Evolutionary conservation across 2,329 filamentous ascomycete species (phyloP).

Genomic region (Fusarium duplospermum): DNA sequence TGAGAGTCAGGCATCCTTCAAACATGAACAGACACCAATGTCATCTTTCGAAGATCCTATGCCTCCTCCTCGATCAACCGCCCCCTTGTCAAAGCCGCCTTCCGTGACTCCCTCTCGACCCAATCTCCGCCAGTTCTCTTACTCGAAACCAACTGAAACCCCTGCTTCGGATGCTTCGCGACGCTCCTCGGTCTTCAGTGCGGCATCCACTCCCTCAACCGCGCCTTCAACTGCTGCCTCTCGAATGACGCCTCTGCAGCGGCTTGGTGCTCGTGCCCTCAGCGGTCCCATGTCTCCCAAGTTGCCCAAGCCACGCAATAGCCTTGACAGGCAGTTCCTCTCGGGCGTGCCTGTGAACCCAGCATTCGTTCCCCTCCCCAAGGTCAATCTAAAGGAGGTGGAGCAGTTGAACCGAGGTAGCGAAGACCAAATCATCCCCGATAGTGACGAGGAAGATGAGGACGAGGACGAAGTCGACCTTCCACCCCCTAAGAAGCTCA

Average conservation of each 20-base stretch:
- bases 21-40: slow-evolving; percentile 35
- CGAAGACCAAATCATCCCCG: slow-evolving; percentile 67
- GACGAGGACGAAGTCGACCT: slow-evolving; percentile 47
- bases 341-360: slow-evolving; percentile 61
- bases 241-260: slow-evolving; percentile 64
- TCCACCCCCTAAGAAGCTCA: slow-evolving; percentile 49
- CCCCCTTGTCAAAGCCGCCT: slow-evolving; percentile 29
- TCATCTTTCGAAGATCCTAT: slow-evolving; percentile 41
- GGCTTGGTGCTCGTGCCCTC: slow-evolving; percentile 61
- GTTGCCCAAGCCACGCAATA: slow-evolving; percentile 44
- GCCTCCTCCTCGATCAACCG: slow-evolving; percentile 45
- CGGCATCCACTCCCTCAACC: slow-evolving; percentile 54
- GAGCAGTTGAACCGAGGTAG: slow-evolving; percentile 66
- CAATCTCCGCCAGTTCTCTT: slow-evolving; percentile 51
- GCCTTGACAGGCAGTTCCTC: slow-evolving; percentile 42
- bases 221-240: slow-evolving; percentile 57
- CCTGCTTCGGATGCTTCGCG: slow-evolving; percentile 51
- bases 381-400: slow-evolving; percentile 64
- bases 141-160: slow-evolving; percentile 45
- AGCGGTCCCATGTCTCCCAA: slow-evolving; percentile 44
- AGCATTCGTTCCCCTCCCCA: slow-evolving; percentile 66
- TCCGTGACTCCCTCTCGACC: slow-evolving; percentile 47
- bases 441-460: slow-evolving; percentile 62
- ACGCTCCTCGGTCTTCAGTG: slow-evolving; percentile 52
- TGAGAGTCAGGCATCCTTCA: slow-evolving; percentile 40